Conservation (phyloP, 2,329 filamentous ascomycete species). For the Fusarium goolgardi region DNA sequence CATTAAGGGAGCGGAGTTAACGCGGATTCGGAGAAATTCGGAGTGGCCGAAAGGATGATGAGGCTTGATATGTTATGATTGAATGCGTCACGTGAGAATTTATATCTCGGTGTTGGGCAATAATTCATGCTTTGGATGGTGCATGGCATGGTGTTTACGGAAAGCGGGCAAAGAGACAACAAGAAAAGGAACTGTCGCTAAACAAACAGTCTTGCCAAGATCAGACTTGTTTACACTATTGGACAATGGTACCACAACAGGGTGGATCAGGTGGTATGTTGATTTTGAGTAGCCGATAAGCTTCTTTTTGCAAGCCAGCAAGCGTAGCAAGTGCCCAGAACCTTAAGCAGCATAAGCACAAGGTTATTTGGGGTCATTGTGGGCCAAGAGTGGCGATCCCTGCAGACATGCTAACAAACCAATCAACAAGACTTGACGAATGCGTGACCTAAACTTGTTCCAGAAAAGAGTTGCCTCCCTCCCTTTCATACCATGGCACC, state of each 20-base stretch:
- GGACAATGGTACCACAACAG: conserved; percentile 12
- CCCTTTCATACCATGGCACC: conserved; percentile 2
- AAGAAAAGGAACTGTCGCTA: conserved; percentile 1
- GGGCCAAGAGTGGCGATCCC: conserved; percentile 20
- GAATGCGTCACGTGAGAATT: not conserved
- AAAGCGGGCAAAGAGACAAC: not conserved
- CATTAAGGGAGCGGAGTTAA: conserved; percentile 16
- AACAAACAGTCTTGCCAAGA: conserved; percentile 24
- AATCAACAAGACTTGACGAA: conserved; percentile 18
- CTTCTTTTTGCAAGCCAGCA: conserved; percentile 37
- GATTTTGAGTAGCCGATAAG: conserved; percentile 39
- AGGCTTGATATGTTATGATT: not conserved
- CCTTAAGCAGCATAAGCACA: conserved; percentile 41
- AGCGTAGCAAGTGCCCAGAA: conserved; percentile 37
- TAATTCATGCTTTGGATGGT: not conserved
- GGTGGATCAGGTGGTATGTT: conserved; percentile 22
- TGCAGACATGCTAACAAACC: not conserved
- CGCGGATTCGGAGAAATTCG: conserved; percentile 2
- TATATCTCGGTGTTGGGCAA: not conserved
- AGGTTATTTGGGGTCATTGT: conserved; percentile 22
- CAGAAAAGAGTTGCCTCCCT: conserved; percentile 20
- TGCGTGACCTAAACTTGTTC: conserved; percentile 31
- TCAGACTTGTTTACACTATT: conserved; percentile 17
- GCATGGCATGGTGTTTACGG: not conserved
- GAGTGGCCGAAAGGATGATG: not conserved